Evolutionary conservation across 192 early-diverging fungal genomes (phyloP).

Genomic region (Haplosporangium gracile): DNA sequence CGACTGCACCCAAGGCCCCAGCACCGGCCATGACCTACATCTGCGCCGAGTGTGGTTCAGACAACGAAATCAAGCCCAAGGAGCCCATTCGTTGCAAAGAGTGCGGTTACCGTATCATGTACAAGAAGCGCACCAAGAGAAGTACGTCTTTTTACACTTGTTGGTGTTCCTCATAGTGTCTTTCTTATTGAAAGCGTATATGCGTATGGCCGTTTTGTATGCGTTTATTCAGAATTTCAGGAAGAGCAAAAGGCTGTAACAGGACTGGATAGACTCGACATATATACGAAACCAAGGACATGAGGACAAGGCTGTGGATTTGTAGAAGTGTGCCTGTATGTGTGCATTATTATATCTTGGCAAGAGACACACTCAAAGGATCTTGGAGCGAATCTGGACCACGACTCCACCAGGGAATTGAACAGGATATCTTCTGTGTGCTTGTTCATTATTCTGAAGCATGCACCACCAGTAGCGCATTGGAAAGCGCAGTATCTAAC

Average conservation of each 20-base stretch:
- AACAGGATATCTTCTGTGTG: background rate
- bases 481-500: background rate
- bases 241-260: background rate
- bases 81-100: slow-evolving; percentile 98
- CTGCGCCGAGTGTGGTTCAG: slow-evolving; percentile 80
- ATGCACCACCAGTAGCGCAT: background rate
- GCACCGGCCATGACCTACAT: slow-evolving; percentile 46
- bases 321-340: background rate
- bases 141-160: slow-evolving; percentile 65
- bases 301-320: background rate
- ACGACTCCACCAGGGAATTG: background rate
- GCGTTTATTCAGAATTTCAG: background rate
- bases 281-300: background rate
- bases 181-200: background rate
- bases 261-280: background rate
- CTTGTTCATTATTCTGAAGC: background rate
- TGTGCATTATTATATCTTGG: background rate
- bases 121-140: slow-evolving; percentile 96
- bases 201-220: background rate
- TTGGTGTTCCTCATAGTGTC: background rate
- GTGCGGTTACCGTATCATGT: slow-evolving; percentile 97
- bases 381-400: background rate
- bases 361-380: background rate
- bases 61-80: slow-evolving; percentile 93
- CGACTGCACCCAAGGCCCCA: slow-evolving; percentile 38